A percentile compares a stretch with the other conserved stretches of the same genome.
Conservation (phyloP, 768 basidiomycete genomes). For the Tricholoma terreum region DNA sequence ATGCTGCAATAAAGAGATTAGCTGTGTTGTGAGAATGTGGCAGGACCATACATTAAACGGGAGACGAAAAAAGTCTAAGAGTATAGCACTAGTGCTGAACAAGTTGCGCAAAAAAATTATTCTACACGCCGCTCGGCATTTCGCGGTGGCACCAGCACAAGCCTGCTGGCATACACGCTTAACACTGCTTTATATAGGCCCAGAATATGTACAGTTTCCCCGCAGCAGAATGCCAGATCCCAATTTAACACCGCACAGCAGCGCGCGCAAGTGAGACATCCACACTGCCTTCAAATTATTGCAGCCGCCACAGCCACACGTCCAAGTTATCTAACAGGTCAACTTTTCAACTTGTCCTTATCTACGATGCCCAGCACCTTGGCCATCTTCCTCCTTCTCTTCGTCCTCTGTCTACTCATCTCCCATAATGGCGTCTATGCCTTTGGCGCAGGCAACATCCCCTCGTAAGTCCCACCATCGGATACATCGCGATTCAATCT, state of each 20-base stretch:
- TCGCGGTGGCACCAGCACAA: slow-evolving; percentile 6
- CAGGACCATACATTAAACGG: slow-evolving; percentile 31
- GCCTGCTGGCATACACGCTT: too few species aligned
- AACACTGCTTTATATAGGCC: too few species aligned
- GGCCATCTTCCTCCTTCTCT: slow-evolving; percentile 41
- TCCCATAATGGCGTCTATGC: slow-evolving; percentile 60
- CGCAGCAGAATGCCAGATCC: too few species aligned
- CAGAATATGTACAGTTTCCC: too few species aligned
- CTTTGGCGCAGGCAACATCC: slow-evolving; percentile 87
- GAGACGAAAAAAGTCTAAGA: slow-evolving; percentile 32
- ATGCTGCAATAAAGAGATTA: slow-evolving; percentile 23
- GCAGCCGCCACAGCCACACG: background rate
- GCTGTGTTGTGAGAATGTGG: too few species aligned
- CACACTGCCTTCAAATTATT: background rate
- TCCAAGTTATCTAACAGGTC: background rate
- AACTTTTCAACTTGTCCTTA: background rate
- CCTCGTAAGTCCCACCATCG: slow-evolving; percentile 43
- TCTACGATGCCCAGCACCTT: slow-evolving; percentile 32
- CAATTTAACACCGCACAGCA: background rate
- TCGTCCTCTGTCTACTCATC: slow-evolving; percentile 54
- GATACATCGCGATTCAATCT: slow-evolving; percentile 9
- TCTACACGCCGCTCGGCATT: slow-evolving; percentile 23
- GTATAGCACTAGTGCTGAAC: slow-evolving; percentile 26
- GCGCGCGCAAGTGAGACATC: too few species aligned
- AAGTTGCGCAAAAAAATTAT: slow-evolving; percentile 22